Conservation (phyloP, 768 basidiomycete species). For the Infundibulicybe gibba region DNA sequence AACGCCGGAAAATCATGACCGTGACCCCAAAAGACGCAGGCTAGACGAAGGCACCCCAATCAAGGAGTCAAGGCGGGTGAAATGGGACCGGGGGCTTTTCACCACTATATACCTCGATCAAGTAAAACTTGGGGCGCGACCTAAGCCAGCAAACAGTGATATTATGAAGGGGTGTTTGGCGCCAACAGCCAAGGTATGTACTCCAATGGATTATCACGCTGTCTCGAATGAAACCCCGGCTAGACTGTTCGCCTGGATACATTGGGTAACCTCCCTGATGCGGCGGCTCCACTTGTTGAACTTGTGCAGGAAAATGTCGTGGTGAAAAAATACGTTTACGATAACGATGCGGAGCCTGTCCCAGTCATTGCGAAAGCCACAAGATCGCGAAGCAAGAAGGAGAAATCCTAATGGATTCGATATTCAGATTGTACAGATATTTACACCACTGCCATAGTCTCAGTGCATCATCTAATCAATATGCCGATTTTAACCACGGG, state of each 20-base stretch:
- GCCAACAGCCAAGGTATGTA: constrained; percentile 58
- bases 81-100: constrained; percentile 72
- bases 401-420: constrained; percentile 23
- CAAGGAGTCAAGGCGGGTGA: constrained; percentile 54
- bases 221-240: constrained; percentile 1
- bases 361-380: constrained; percentile 44
- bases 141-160: constrained; percentile 35
- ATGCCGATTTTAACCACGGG: constrained; percentile 3
- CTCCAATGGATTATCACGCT: constrained; percentile 3
- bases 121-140: constrained; percentile 47
- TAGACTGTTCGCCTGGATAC: constrained; percentile 64
- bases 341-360: constrained; percentile 53
- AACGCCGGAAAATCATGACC: constrained; percentile 50
- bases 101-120: constrained; percentile 63
- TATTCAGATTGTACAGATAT: not conserved
- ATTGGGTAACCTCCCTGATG: constrained; percentile 66
- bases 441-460: not conserved
- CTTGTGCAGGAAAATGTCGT: constrained; percentile 62
- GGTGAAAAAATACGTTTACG: constrained; percentile 80
- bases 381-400: constrained; percentile 52
- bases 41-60: constrained; percentile 31
- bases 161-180: constrained; percentile 65
- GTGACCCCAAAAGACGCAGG: constrained; percentile 35
- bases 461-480: not conserved
- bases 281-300: constrained; percentile 50